These are phyloP conservation scores for Mortierella sp. DNA, from an alignment of 371 early-diverging fungal genomes.

Conservation along the genomic window DNA sequence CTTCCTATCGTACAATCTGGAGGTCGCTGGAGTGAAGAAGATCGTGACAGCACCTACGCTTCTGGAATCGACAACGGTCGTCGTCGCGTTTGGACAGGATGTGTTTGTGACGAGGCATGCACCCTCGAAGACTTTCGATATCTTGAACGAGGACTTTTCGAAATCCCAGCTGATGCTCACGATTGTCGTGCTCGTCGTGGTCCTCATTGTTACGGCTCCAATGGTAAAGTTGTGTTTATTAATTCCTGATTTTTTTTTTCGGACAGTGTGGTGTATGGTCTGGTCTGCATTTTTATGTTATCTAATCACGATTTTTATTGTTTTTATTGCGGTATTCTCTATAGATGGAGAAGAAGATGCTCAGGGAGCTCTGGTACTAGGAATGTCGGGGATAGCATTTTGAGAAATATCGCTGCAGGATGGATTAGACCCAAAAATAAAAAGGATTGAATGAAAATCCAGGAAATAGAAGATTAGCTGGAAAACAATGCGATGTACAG, in stretches of 20 bases:
- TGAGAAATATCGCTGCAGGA: too few relatives aligned
- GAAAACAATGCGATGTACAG: too few relatives aligned
- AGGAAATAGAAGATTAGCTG: too few relatives aligned
- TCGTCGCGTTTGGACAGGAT: slow-evolving; percentile 89
- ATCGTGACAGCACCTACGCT: slow-evolving; percentile 82
- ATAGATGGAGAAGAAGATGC: slow-evolving; percentile 42
- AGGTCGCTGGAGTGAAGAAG: slow-evolving; percentile 71
- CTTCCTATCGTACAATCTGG: slow-evolving; percentile 77
- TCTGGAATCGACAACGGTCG: slow-evolving; percentile 94
- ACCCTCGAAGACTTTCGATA: slow-evolving; percentile 93
- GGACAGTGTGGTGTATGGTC: not conserved
- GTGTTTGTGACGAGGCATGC: slow-evolving; percentile 84
- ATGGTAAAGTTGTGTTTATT: slow-evolving; percentile 64
- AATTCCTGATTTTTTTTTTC: not conserved
- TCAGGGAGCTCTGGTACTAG: slow-evolving; percentile 43
- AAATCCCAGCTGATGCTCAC: slow-evolving; percentile 85
- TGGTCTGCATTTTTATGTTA: not conserved
- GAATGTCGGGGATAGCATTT: too few relatives aligned
- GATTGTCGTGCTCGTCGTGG: slow-evolving; percentile 78
- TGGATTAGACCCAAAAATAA: too few relatives aligned
- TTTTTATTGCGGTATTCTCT: not conserved
- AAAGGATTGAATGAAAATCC: too few relatives aligned
- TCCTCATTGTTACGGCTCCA: slow-evolving; percentile 74
- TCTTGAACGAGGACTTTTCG: slow-evolving; percentile 90
- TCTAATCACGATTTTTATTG: not conserved